Base-by-base conservation (phyloP, 352 stramenopile species). In the Blastocystis sp. region DNA sequence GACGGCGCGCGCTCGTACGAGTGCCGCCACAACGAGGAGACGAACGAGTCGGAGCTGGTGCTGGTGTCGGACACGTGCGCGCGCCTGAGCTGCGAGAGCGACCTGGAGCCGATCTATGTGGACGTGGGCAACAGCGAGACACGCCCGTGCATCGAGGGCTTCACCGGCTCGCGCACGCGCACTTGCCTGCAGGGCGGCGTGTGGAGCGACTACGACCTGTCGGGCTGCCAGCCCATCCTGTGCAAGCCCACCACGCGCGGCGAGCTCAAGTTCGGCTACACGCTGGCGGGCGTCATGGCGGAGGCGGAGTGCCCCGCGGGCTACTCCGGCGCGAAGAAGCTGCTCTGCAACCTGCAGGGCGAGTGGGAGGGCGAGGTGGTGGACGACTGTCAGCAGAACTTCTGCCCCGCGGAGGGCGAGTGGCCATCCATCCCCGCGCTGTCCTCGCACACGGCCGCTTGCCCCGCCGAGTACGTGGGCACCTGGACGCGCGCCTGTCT, bases 101-200 rank as follows among this genome's bases (percentile, higher is more conserved):
- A 68, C 40, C 11, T 64, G 24, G 9, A 6, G 19, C 43, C 52
- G 9, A 52, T 54, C 40, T 64, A 64, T 2, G 71, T 81, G 71
- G 52, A 81, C 40, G 71, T 61, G 43, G 77, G 77, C 24, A 65
- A 87, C 9, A 77, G n/a, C 17, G 62, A 87, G 54, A 78, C 54
- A 1, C 48, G 48, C 48, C 45, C 62, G 19, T 87, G 77, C 54
- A 24, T 21, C 21, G 43, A 45, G 9, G 77, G 77, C 48, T 87
- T 77, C 65, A 40, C 11, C 11, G 77, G 77, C 24, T 52, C 54
- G 19, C 40, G 45, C 21, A 87, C 77, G 19, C 77, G 77, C 40
- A 59, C 43, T 1, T 87, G 77, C 38, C 43, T 52, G 48, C 28
- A 9, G 21, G 62, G 48, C 17, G 77, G 52, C 40, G 40, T 62